Evolutionary conservation across 1,284 basidiomycete genomes (phyloP).

Genomic region (Ceratobasidium sp.): DNA sequence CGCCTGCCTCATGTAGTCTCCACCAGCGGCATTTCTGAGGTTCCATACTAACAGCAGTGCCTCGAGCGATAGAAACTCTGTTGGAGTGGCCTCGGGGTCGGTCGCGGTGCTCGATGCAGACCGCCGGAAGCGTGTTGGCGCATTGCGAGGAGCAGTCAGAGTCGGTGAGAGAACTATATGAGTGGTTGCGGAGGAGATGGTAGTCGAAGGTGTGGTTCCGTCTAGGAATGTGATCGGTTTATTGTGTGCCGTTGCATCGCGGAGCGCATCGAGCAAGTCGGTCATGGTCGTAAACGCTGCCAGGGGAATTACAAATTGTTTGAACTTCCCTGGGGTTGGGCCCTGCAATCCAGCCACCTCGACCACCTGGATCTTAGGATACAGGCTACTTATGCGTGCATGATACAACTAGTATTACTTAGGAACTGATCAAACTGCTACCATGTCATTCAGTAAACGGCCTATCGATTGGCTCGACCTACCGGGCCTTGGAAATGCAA

Average conservation of each 20-base stretch:
- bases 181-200: conserved; percentile 56
- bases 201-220: not conserved
- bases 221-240: conserved; percentile 17
- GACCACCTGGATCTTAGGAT: too few relatives aligned
- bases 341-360: too few relatives aligned
- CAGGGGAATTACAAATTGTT: too few relatives aligned
- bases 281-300: conserved; percentile 13
- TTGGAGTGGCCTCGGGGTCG: conserved; percentile 52
- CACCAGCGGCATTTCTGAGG: conserved; percentile 70
- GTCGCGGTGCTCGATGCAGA: conserved; percentile 53
- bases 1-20: conserved; percentile 86
- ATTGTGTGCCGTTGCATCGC: conserved; percentile 19
- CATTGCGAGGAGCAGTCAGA: conserved; percentile 66
- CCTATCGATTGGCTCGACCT: too few relatives aligned
- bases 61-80: conserved; percentile 78
- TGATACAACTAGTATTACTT: too few relatives aligned
- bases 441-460: too few relatives aligned
- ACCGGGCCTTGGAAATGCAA: too few relatives aligned
- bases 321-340: too few relatives aligned
- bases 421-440: too few relatives aligned
- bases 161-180: conserved; percentile 67
- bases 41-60: conserved; percentile 83
- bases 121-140: conserved; percentile 75
- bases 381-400: too few relatives aligned
- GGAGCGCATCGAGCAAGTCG: conserved; percentile 19